Evolutionary conservation across 2,329 filamentous ascomycete genomes (phyloP).

Genomic region (Ophiostoma sp.): DNA sequence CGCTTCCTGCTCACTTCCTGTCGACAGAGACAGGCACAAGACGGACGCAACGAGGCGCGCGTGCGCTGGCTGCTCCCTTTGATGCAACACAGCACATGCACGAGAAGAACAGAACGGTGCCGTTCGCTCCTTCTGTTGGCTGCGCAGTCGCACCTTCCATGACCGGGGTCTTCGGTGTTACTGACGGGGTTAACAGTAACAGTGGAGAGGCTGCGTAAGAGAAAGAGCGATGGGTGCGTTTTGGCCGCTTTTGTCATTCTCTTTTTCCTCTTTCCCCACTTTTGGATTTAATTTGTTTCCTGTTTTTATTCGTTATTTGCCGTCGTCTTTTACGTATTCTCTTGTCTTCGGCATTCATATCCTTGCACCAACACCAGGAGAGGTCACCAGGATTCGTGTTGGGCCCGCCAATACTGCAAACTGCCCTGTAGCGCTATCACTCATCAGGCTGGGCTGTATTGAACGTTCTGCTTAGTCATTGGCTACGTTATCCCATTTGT

Average conservation of each 20-base stretch:
- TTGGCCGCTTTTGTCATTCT: background rate
- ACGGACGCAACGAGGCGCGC: background rate
- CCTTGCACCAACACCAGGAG: no score
- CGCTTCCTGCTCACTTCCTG: no score
- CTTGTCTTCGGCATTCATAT: no score
- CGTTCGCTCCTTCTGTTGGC: background rate
- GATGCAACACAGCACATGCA: background rate
- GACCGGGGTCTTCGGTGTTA: background rate
- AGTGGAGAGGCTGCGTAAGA: slow-evolving; percentile 10
- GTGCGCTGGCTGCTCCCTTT: background rate
- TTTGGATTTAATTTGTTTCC: background rate
- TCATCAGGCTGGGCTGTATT: no score
- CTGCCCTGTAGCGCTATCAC: background rate
- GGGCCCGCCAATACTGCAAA: background rate
- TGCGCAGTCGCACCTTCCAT: background rate
- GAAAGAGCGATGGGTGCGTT: background rate
- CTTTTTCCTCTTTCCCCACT: background rate
- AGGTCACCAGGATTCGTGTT: background rate
- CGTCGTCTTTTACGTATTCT: no score
- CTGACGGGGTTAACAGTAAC: background rate
- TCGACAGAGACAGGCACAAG: background rate
- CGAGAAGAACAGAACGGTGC: background rate
- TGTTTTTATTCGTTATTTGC: background rate
- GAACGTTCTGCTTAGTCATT: background rate
- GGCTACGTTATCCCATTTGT: background rate